Percentiles rank a stretch among this genome's conserved stretches.
Evolutionary conservation across 1,284 basidiomycete species (phyloP).

Genomic region (Singerocomus inundabilis): DNA sequence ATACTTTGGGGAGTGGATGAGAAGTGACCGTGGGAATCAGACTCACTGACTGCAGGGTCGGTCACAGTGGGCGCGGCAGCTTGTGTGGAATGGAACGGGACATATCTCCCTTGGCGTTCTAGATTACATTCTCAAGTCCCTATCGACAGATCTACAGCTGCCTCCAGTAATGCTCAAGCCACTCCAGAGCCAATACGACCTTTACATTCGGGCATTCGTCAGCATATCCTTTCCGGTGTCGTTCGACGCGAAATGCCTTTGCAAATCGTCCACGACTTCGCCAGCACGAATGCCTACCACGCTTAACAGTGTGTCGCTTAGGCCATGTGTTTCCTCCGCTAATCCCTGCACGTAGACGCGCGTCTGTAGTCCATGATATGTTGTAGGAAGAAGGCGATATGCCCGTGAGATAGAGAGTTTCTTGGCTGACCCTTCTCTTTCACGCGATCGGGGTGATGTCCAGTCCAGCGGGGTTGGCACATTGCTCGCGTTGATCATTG

Average conservation of each 20-base stretch:
- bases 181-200: not conserved
- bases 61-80: too few species aligned
- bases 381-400: slow-evolving; percentile 43
- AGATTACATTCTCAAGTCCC: slow-evolving; percentile 1
- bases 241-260: slow-evolving; percentile 4
- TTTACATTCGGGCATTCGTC: slow-evolving; percentile 4
- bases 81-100: not conserved
- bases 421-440: slow-evolving; percentile 12
- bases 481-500: slow-evolving; percentile 21
- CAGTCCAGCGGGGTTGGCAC: slow-evolving; percentile 34
- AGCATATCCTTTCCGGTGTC: not conserved
- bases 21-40: slow-evolving; percentile 24
- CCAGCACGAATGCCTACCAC: slow-evolving; percentile 50
- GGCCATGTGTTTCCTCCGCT: slow-evolving; percentile 55
- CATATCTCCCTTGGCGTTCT: not conserved
- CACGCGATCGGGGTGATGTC: slow-evolving; percentile 17
- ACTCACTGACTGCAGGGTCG: not conserved
- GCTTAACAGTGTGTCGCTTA: slow-evolving; percentile 57
- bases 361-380: slow-evolving; percentile 29
- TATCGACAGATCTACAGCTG: not conserved
- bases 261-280: slow-evolving; percentile 47
- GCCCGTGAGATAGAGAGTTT: slow-evolving; percentile 45
- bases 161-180: not conserved
- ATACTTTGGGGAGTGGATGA: slow-evolving; percentile 38
- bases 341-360: slow-evolving; percentile 57